Evolutionary conservation across 129 eudicot genomes (phyloP).

Genomic region (Arctium minus): DNA sequence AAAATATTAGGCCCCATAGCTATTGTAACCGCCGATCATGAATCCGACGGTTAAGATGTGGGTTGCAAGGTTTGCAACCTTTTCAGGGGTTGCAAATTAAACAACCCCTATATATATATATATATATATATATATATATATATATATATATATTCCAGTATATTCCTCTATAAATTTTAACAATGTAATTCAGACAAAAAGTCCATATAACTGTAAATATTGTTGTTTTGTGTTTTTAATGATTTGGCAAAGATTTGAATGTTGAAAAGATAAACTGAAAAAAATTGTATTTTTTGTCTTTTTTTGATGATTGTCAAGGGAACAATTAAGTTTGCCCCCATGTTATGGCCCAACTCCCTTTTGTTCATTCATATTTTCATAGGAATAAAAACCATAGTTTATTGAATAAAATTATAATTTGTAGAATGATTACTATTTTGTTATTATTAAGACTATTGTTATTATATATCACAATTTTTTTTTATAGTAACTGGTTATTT

Average conservation of each 20-base stretch:
- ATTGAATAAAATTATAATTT: not conserved
- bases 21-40: too few species aligned
- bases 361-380: not conserved
- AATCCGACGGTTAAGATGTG: too few species aligned
- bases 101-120: too few species aligned
- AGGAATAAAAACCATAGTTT: not conserved
- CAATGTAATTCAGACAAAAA: not conserved
- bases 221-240: not conserved
- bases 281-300: constrained; percentile 3
- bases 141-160: not conserved
- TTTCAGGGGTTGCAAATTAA: too few species aligned
- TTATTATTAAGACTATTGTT: not conserved
- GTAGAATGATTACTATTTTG: not conserved
- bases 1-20: too few species aligned
- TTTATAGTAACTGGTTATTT: not conserved
- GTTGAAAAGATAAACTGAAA: constrained; percentile 11
- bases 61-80: too few species aligned
- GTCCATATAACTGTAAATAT: not conserved
- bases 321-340: constrained; percentile 20
- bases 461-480: not conserved
- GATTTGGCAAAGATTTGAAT: not conserved
- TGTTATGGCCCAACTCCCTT: constrained; percentile 2
- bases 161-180: not conserved
- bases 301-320: constrained; percentile 25
- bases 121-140: too few species aligned